These are phyloP conservation scores for Gloeophyllum trabeum DNA, from an alignment of 768 basidiomycete genomes.

Conservation along the genomic window DNA sequence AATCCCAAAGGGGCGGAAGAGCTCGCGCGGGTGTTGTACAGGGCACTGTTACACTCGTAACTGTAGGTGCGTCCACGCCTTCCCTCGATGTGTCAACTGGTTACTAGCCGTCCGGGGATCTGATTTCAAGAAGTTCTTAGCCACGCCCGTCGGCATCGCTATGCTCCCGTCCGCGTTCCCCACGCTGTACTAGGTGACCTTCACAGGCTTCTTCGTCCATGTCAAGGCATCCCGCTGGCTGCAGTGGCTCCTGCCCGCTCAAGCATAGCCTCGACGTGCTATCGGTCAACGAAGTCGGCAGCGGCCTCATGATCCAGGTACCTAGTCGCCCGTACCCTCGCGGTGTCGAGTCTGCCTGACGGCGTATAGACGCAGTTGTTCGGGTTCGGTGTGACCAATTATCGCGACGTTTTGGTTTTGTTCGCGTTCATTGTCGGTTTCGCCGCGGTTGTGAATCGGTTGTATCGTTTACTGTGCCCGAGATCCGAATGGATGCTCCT, in stretches of 20 bases:
- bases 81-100: no score
- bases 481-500: no score
- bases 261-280: slow-evolving; percentile 82
- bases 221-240: slow-evolving; percentile 83
- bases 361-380: no score
- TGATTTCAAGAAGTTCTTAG: no score
- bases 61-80: no score
- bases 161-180: slow-evolving; percentile 76
- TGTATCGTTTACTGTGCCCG: slow-evolving; percentile 71
- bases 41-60: no score
- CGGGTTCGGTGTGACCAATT: slow-evolving; percentile 72
- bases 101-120: no score
- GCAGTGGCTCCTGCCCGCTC: slow-evolving; percentile 77
- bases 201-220: slow-evolving; percentile 90
- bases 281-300: slow-evolving; percentile 84
- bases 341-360: no score
- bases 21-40: no score
- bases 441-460: slow-evolving; percentile 58
- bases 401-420: slow-evolving; percentile 78
- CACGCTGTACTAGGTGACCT: slow-evolving; percentile 77
- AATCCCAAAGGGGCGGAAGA: no score
- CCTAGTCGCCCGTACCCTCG: no score
- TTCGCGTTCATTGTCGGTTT: slow-evolving; percentile 84
- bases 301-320: slow-evolving; percentile 79
- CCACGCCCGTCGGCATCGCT: slow-evolving; percentile 82